Percentiles rank a stretch among this genome's conserved stretches.
phyloP scores from a whole-genome alignment of 2,329 filamentous ascomycete species.

The Hypoxylon sp. region DNA sequence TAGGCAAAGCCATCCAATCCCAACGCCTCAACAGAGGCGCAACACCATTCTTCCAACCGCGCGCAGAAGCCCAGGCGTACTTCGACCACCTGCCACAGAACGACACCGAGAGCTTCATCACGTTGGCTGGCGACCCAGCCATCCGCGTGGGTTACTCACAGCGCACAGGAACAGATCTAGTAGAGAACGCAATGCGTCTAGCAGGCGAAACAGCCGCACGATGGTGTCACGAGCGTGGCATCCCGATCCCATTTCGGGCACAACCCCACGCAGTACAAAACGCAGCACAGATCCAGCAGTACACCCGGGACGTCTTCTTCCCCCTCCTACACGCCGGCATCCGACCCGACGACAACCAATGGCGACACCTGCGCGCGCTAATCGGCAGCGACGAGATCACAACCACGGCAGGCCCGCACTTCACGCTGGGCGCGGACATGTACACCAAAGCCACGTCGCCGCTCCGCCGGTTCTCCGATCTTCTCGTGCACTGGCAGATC shows the following conservation, averaged over 20 bases:
- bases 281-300: conserved; percentile 49
- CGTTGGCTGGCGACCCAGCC: conserved; percentile 58
- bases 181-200: conserved; percentile 65
- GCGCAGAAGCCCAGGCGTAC: conserved; percentile 54
- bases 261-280: conserved; percentile 55
- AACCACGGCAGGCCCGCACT: conserved; percentile 62
- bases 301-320: conserved; percentile 51
- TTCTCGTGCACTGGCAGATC: conserved; percentile 73
- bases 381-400: conserved; percentile 62
- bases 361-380: conserved; percentile 48
- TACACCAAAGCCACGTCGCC: conserved; percentile 72
- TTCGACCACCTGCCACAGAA: conserved; percentile 49
- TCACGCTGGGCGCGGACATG: conserved; percentile 65
- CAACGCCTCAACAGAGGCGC: conserved; percentile 58
- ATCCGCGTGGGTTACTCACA: conserved; percentile 54
- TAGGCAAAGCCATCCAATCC: conserved; percentile 57
- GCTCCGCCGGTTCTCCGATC: conserved; percentile 69
- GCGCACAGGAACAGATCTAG: conserved; percentile 48
- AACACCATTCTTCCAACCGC: conserved; percentile 57
- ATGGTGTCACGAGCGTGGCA: conserved; percentile 66
- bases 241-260: conserved; percentile 67
- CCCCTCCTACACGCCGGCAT: conserved; percentile 50
- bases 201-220: conserved; percentile 68
- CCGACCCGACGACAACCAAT: conserved; percentile 45
- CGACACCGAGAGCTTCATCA: conserved; percentile 41